phyloP scores from a whole-genome alignment of 148 eudicot species.

The Gaultheria prostrata region DNA sequence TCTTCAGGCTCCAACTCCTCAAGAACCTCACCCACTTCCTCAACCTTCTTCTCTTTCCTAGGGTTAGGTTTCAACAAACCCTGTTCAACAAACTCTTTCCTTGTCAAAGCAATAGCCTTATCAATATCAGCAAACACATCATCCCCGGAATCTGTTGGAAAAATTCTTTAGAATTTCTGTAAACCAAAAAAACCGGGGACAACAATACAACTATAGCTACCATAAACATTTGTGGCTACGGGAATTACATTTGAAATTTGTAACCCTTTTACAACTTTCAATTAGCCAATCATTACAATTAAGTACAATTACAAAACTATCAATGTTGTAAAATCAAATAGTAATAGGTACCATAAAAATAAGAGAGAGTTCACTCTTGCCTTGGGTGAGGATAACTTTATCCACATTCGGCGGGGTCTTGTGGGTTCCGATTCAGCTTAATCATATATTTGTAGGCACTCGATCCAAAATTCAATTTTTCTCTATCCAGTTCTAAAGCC shows the following conservation, averaged over 20 bases:
- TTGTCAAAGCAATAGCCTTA: constrained; percentile 60
- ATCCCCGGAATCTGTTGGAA: constrained; percentile 33
- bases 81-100: constrained; percentile 76
- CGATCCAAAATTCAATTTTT: no score
- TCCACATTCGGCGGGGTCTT: no score
- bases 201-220: neutral
- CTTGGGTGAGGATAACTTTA: no score
- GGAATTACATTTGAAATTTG: neutral
- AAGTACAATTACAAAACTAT: neutral
- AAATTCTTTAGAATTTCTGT: neutral
- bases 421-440: no score
- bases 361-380: no score
- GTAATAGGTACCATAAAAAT: neutral
- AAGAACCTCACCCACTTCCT: constrained; percentile 16
- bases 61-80: constrained; percentile 76
- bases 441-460: no score
- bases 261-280: neutral
- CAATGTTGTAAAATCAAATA: neutral
- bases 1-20: constrained; percentile 75
- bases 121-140: constrained; percentile 85
- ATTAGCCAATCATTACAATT: neutral
- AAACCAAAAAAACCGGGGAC: neutral
- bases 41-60: constrained; percentile 19
- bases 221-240: neutral
- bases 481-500: no score